Base-by-base conservation (phyloP, 2,329 filamentous ascomycete species). In the Orbilia ellipsospora region DNA sequence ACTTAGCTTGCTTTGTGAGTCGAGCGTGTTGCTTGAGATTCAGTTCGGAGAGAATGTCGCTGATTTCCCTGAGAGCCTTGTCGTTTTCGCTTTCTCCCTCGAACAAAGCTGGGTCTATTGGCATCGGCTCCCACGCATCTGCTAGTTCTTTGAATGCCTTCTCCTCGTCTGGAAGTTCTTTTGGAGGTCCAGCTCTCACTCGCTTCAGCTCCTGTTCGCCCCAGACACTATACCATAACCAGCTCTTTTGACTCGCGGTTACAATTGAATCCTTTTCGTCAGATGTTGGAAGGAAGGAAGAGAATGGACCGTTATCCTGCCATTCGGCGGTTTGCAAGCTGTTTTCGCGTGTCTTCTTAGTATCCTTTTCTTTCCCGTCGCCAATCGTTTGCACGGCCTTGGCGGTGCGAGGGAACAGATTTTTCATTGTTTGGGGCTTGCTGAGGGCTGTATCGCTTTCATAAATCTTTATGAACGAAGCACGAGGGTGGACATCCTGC, bases 91-190 rank as follows among this genome's bases (percentile, higher is more conserved):
- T 64, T 55, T 75, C 72, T 44, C 54, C 20, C 52, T 74, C 72
- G 44, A 75, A 75, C 26, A 75, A 36, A 8, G 72, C 72, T 1
- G 72, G 72, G 23, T 75, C 72, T 4, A 75, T 65, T 1, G 72
- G 64, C 23, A 69, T 55, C 5, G 57, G 64, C 48, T 75, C 72
- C 26, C 69, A 75, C 4, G 26, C 64, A 15, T 75, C 64, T 45
- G 45, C 52, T 4, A 69, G 52, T 15, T 69, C 60, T 15, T 69
- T 75, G 50, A 75, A 75, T 50, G 56, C 42, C 2, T 40, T n/a
- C 18, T 69, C 63, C 12, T 69, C 63, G 5, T 75, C 72, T 7
- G 48, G 44, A 15, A 56, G 52, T 1, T 56, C 44, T 40, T 28
- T 40, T 10, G 31, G 31, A n/a, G 3, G 8, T 8, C 51, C 54